Conservation (phyloP, 495 filamentous ascomycete genomes). For the Cercophora newfieldiana region DNA sequence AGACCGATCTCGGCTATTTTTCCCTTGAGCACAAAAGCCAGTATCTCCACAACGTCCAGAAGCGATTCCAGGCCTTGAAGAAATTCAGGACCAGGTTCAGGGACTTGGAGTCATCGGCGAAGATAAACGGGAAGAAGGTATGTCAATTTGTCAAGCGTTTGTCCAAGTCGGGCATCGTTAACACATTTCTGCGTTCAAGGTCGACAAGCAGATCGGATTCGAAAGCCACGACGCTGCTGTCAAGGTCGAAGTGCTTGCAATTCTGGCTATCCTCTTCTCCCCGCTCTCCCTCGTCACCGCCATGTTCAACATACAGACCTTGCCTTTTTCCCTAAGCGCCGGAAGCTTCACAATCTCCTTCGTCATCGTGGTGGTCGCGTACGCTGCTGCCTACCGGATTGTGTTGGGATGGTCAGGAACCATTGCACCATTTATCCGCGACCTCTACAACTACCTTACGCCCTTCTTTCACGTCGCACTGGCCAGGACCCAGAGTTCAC, state of each 20-base stretch:
- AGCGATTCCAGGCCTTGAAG: no score
- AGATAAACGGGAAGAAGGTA: no score
- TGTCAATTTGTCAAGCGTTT: no score
- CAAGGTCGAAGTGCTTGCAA: background rate
- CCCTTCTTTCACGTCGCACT: background rate
- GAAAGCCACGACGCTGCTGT: background rate
- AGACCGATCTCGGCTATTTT: no score
- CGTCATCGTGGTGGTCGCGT: background rate
- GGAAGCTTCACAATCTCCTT: background rate
- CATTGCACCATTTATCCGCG: background rate
- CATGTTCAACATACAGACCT: background rate
- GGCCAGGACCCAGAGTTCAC: no score
- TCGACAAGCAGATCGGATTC: background rate
- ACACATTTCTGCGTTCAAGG: no score
- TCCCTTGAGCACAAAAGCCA: no score
- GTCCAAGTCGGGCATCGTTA: no score
- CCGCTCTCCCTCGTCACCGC: background rate
- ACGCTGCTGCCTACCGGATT: background rate
- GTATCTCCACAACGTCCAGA: no score
- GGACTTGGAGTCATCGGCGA: no score
- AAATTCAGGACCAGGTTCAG: no score
- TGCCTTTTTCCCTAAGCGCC: background rate
- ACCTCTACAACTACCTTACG: background rate
- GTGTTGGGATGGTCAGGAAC: background rate
- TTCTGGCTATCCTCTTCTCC: background rate